These are phyloP conservation scores for Wickerhamiella siamensis DNA, from an alignment of 805 yeast genomes.

Conservation along the genomic window DNA sequence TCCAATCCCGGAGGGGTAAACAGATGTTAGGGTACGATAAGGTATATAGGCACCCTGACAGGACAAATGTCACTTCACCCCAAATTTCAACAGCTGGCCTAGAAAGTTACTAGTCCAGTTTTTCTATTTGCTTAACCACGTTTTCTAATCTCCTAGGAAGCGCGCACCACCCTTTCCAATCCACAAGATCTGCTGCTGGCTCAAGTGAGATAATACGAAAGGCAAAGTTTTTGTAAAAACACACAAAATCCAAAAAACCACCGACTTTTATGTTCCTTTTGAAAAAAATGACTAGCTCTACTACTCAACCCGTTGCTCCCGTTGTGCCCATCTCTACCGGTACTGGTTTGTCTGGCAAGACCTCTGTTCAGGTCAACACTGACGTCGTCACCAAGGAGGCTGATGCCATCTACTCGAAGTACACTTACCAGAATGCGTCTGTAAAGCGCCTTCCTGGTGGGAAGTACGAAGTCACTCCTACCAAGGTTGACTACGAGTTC, in stretches of 20 bases:
- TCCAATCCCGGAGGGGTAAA: not conserved
- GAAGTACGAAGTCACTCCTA: constrained; percentile 51
- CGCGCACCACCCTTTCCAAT: constrained; percentile 31
- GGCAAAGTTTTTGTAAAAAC: constrained; percentile 29
- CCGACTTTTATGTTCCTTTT: constrained; percentile 4
- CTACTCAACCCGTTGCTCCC: constrained; percentile 15
- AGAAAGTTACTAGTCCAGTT: constrained; percentile 5
- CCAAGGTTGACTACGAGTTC: constrained; percentile 62
- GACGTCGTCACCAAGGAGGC: constrained; percentile 38
- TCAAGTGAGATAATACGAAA: constrained; percentile 34
- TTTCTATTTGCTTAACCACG: constrained; percentile 21
- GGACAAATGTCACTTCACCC: not conserved
- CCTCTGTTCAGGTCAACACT: constrained; percentile 40
- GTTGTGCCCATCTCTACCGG: constrained; percentile 21
- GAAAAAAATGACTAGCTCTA: constrained; percentile 8
- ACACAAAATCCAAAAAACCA: constrained; percentile 15
- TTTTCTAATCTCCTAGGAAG: constrained; percentile 30
- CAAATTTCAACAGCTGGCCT: constrained; percentile 1
- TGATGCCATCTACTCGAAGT: constrained; percentile 39
- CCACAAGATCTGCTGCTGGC: constrained; percentile 31
- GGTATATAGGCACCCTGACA: not conserved
- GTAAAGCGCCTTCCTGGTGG: constrained; percentile 42
- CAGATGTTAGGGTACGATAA: not conserved
- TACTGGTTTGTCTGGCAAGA: constrained; percentile 26
- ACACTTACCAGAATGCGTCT: constrained; percentile 60